Evolutionary conservation across 768 basidiomycete species (phyloP), one percentile per base, ranked within the genome.

Genomic region (Leucosporidium scottii): DNA sequence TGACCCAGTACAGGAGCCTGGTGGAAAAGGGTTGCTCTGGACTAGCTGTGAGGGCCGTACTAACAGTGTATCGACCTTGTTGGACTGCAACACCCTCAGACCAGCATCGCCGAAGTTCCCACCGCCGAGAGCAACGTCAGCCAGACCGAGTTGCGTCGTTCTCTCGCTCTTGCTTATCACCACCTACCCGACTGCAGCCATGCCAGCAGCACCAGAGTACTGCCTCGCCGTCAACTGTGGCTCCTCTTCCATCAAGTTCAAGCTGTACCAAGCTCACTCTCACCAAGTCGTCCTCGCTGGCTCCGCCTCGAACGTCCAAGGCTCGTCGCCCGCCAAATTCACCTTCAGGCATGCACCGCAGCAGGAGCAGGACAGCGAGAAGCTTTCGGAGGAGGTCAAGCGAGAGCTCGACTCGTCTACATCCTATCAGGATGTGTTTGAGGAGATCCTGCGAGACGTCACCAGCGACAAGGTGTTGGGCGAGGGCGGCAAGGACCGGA

Each of bases 401-500:
- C 55, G 70, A 4, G 48, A 67, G 56, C 51, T 74, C 13, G 70
- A 71, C 7, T 73, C 74, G 39, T 72, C 76, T 64, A 58, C 56
- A 74, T 39, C 67, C 4, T 70, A 78, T 53, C 73, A 75, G 56
- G 75, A 78, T 3, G 76, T 80, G 49, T 78, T 81, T 72, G 74
- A 73, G 55, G 75, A 78, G 58, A 75, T 81, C 59, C 73, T 79
- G 9, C 74, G 79, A 61, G 74, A 80, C 64, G 72, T 80, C 74
- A 76, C 62, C 65, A 75, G 69, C 39, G 47, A 58, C 9, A 47
- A 54, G 27, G 61, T 66, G 3, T 55, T 86, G 53, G 81, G 84
- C 64, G 72, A 74, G 6, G 73, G 75, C 25, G 71, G 80, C 7
- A 83, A 36, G 36, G 50, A 65, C n/a, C 36, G 62, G 23, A 61